Evolutionary conservation across 129 eudicot species (phyloP).

Genomic region (Tanacetum coccineum): DNA sequence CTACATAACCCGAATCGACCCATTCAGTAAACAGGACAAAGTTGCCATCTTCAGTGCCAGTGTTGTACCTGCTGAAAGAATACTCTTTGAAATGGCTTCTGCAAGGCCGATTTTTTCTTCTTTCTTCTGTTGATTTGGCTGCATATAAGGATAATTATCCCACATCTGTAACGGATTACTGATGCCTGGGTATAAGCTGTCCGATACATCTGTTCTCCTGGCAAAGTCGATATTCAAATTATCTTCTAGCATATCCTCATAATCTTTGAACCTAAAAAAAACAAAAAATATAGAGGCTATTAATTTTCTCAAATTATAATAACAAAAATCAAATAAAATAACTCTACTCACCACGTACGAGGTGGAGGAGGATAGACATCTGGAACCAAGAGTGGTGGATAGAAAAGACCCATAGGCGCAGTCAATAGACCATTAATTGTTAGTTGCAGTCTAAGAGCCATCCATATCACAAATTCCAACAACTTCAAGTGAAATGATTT

Average conservation of each 20-base stretch:
- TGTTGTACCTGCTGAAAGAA: conserved; percentile 67
- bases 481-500: conserved; percentile 5
- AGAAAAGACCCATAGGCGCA: conserved; percentile 96
- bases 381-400: conserved; percentile 93
- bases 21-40: no score
- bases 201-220: conserved; percentile 62
- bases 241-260: conserved; percentile 95
- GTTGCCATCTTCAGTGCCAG: no score
- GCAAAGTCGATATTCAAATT: conserved; percentile 70
- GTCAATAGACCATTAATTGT: conserved; percentile 17
- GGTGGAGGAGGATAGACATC: conserved; percentile 99
- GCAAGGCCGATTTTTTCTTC: conserved; percentile 62
- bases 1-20: no score
- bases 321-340: not conserved
- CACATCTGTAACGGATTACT: conserved; percentile 69
- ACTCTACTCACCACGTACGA: conserved; percentile 60
- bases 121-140: conserved; percentile 53
- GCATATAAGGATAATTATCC: conserved; percentile 66
- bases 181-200: conserved; percentile 59
- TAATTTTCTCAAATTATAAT: not conserved
- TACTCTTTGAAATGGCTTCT: conserved; percentile 90
- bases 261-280: conserved; percentile 67
- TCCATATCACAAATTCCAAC: conserved; percentile 1
- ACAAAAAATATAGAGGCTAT: not conserved
- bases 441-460: conserved; percentile 5